Evolutionary conservation across 1,284 basidiomycete genomes (phyloP).

Genomic region (Anthracocystis walkeri): DNA sequence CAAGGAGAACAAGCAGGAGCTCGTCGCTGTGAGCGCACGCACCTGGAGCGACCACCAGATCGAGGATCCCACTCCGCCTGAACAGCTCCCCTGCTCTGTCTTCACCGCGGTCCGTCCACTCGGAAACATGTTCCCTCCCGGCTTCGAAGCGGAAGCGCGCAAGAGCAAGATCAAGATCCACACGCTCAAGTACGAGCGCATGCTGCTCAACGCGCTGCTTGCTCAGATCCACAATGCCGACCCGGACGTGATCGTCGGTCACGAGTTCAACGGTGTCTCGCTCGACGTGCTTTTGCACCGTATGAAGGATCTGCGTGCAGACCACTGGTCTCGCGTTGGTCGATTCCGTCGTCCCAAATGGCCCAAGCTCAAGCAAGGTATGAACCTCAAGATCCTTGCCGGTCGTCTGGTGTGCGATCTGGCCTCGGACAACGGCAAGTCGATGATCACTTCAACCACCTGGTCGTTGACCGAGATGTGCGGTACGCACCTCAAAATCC

Average conservation of each 20-base stretch:
- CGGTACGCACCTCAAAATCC: slow-evolving; percentile 84
- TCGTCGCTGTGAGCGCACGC: slow-evolving; percentile 85
- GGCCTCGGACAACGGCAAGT: slow-evolving; percentile 92
- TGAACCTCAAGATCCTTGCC: slow-evolving; percentile 84
- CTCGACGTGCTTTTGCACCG: slow-evolving; percentile 91
- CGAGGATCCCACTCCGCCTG: slow-evolving; percentile 65
- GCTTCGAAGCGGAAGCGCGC: slow-evolving; percentile 76
- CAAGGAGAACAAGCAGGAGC: slow-evolving; percentile 89
- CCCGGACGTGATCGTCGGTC: slow-evolving; percentile 93
- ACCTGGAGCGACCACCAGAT: slow-evolving; percentile 79
- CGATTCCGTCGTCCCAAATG: slow-evolving; percentile 87
- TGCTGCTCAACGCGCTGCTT: slow-evolving; percentile 84
- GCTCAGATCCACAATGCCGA: slow-evolving; percentile 87
- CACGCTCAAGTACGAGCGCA: slow-evolving; percentile 79
- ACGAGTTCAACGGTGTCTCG: slow-evolving; percentile 91
- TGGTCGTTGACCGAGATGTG: slow-evolving; percentile 93
- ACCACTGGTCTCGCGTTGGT: slow-evolving; percentile 93
- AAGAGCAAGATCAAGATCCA: slow-evolving; percentile 77
- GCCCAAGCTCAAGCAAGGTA: slow-evolving; percentile 80
- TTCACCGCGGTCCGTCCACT: slow-evolving; percentile 93
- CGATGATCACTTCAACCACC: slow-evolving; percentile 78
- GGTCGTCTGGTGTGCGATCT: slow-evolving; percentile 92
- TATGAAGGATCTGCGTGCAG: slow-evolving; percentile 79
- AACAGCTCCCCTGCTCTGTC: slow-evolving; percentile 80
- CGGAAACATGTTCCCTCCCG: slow-evolving; percentile 83